Evolutionary conservation across 2,329 filamentous ascomycete genomes (phyloP), one percentile per base, ranked within the genome.

Genomic region (Incumbomyces delicatus): DNA sequence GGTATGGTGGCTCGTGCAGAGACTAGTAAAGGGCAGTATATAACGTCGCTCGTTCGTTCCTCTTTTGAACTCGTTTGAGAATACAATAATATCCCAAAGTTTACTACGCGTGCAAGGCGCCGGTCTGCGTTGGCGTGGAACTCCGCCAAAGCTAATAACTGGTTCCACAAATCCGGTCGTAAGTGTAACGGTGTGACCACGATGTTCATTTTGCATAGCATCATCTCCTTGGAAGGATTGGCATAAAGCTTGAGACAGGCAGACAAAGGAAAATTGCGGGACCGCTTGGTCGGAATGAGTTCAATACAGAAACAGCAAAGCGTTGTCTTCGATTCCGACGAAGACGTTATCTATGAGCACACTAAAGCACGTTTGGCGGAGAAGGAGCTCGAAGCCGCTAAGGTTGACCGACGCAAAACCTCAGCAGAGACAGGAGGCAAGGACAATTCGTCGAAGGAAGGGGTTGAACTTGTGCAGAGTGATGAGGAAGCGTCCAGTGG

Each of bases 311-410:
- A 20, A 17, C 33, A 45, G 33, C 42, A 38, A 35, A 45, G 42
- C 30, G 29, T 38, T 8, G 34, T 45, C 14, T 37, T 45, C 22
- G 54, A 56, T 47, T 56, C 54, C 29, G 54, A 56, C 39, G 54
- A 54, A 14, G 54, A 50, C 12, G 50, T 50, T 14, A 48, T 54
- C 32, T 56, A 56, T 34, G 52, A 51, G 29, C 53, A 53, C 44
- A 54, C 44, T 17, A 45, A 51, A 34, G 50, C 52, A 27, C 47
- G 48, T n/a, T 32, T 48, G 29, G 46, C 43, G 8, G 38, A 44
- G 35, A 48, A 47, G 33, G 50, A 56, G 17, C 48, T 49, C 38
- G 38, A 53, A 50, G n/a, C 52, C 46, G 13, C 36, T 39, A 29
- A 37, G 36, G 17, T n/a, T 39, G 41, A 43, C 37, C 38, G 47